These are phyloP conservation scores for Sicyos baderoa DNA, from an alignment of 306 rosid genomes.

Conservation along the genomic window DNA sequence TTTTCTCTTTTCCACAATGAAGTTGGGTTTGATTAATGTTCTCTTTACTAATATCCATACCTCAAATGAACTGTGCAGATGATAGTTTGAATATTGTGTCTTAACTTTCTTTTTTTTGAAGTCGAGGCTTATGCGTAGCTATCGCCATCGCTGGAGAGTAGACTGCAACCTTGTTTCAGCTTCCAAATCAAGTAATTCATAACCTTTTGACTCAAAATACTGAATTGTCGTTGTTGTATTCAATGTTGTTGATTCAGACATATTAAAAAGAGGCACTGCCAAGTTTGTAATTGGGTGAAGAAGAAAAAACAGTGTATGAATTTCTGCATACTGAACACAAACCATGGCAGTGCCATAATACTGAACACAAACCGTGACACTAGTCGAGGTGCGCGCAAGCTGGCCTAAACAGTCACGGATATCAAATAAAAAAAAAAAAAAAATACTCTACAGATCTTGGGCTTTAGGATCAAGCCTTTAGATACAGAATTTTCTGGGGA, in stretches of 20 bases:
- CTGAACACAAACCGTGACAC: too few species aligned
- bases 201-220: slow-evolving; percentile 14
- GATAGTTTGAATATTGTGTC: slow-evolving; percentile 5
- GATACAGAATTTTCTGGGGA: slow-evolving; percentile 15
- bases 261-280: slow-evolving; percentile 3
- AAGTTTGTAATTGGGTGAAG: slow-evolving; percentile 13
- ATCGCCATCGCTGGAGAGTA: background rate
- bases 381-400: too few species aligned
- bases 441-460: slow-evolving; percentile 12
- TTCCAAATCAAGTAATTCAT: slow-evolving; percentile 18
- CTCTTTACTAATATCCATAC: background rate
- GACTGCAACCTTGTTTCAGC: slow-evolving; percentile 11
- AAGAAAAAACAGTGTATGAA: background rate
- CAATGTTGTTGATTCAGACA: slow-evolving; percentile 7
- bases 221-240: slow-evolving; percentile 15
- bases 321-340: background rate
- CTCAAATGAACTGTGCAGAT: slow-evolving; percentile 17
- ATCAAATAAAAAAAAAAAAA: too few species aligned
- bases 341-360: slow-evolving; percentile 6
- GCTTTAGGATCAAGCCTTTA: slow-evolving; percentile 14
- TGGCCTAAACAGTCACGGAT: too few species aligned
- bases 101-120: background rate
- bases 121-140: background rate
- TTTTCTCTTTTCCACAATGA: slow-evolving; percentile 2
- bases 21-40: background rate